Percentiles rank a stretch among this genome's conserved stretches.
These are phyloP conservation scores for Skeletonema tropicum DNA, from an alignment of 108 stramenopile species.

Conservation along the genomic window DNA sequence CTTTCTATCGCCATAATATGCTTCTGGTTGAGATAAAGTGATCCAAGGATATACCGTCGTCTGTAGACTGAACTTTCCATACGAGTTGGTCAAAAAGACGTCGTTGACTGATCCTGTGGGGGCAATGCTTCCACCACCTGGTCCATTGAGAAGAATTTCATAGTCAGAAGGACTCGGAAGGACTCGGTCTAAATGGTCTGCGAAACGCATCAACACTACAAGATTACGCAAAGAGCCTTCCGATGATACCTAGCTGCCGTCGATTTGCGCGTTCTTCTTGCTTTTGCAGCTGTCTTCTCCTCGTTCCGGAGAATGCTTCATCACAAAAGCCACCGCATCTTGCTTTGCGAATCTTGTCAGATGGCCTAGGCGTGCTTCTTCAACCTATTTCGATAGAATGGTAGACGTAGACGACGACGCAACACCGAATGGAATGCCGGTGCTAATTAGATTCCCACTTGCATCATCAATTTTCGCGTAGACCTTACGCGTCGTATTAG, in stretches of 20 bases:
- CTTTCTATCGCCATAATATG: slow-evolving; percentile 54
- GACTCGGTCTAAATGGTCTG: slow-evolving; percentile 52
- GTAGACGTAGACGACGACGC: neutral
- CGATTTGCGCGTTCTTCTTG: slow-evolving; percentile 17
- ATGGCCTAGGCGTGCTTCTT: slow-evolving; percentile 30
- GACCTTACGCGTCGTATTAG: slow-evolving; percentile 8
- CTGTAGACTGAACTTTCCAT: slow-evolving; percentile 34
- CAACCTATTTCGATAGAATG: neutral
- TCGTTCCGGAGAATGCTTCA: neutral
- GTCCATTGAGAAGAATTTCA: slow-evolving; percentile 49
- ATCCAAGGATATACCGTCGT: slow-evolving; percentile 56
- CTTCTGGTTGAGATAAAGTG: slow-evolving; percentile 44
- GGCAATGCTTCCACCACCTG: slow-evolving; percentile 4
- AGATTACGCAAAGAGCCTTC: slow-evolving; percentile 35
- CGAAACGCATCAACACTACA: slow-evolving; percentile 58
- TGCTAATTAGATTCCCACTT: slow-evolving; percentile 32
- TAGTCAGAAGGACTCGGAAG: slow-evolving; percentile 48
- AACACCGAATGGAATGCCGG: slow-evolving; percentile 25
- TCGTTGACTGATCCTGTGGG: slow-evolving; percentile 54
- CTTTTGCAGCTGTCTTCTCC: neutral
- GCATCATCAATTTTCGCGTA: slow-evolving; percentile 23
- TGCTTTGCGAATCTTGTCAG: neutral
- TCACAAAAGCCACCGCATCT: slow-evolving; percentile 26
- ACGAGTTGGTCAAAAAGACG: slow-evolving; percentile 32
- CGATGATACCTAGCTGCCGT: slow-evolving; percentile 15